A percentile compares a stretch with the other conserved stretches of the same genome.
phyloP scores from a whole-genome alignment of 2,329 filamentous ascomycete species.

The Didymella segeticola region DNA sequence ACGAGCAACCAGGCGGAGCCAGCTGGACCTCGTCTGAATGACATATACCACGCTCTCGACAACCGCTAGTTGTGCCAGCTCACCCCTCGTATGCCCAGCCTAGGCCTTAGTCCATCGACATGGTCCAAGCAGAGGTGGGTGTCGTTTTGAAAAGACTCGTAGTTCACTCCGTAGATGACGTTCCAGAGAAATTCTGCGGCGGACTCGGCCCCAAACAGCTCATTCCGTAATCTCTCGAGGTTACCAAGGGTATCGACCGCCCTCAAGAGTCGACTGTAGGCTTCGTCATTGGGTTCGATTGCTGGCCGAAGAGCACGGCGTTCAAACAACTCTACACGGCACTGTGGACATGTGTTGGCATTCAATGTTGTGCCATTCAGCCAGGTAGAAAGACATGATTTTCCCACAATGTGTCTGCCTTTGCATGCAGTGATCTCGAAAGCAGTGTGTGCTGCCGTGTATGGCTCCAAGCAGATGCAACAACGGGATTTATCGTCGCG shows the following conservation, averaged over 20 bases:
- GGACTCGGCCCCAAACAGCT: not conserved
- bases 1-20: not conserved
- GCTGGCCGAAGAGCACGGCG: constrained; percentile 8
- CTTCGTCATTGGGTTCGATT: not conserved
- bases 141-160: constrained; percentile 11
- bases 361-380: constrained; percentile 19
- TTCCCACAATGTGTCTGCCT: constrained; percentile 20
- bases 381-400: constrained; percentile 17
- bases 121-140: constrained; percentile 3
- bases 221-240: not conserved
- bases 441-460: constrained; percentile 6
- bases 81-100: constrained; percentile 9
- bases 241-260: not conserved
- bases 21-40: not conserved
- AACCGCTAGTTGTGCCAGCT: constrained; percentile 8
- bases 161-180: constrained; percentile 9
- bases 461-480: constrained; percentile 21
- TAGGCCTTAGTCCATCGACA: not conserved
- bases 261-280: not conserved
- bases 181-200: not conserved
- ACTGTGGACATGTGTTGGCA: constrained; percentile 21
- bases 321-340: constrained; percentile 17
- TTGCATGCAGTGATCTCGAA: constrained; percentile 17
- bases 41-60: not conserved
- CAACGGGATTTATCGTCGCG: constrained; percentile 4